Conservation (phyloP, 75 land plant genomes). For the Cupressus sempervirens region DNA sequence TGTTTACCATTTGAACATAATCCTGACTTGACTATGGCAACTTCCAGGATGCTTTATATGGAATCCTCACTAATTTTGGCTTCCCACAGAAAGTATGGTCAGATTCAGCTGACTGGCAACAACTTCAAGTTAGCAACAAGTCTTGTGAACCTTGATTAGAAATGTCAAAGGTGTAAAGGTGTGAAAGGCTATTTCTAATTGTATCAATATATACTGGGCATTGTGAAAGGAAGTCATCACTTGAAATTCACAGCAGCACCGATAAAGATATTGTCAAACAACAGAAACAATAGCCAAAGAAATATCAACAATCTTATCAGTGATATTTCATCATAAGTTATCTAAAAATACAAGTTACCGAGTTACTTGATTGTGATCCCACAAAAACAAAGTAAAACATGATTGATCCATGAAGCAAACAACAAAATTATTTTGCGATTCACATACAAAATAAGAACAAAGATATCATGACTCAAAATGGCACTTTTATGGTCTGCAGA, state of each 20-base stretch:
- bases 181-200: neutral
- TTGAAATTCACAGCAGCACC: neutral
- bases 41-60: neutral
- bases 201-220: neutral
- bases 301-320: neutral
- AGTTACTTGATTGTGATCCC: neutral
- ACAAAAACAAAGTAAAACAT: neutral
- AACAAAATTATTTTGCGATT: neutral
- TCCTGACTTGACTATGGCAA: too few species aligned
- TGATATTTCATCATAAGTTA: neutral
- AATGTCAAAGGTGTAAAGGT: neutral
- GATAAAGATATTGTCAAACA: neutral
- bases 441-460: neutral
- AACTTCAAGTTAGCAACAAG: neutral
- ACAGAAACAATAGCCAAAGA: neutral
- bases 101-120: neutral
- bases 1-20: neutral
- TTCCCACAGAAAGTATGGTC: neutral
- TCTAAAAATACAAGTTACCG: neutral
- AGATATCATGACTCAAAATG: neutral
- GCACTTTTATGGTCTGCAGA: neutral
- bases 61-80: neutral
- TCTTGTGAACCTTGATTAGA: neutral
- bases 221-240: neutral
- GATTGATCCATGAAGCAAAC: neutral